Conservation (phyloP, 495 filamentous ascomycete genomes). For the Podospora conica region DNA sequence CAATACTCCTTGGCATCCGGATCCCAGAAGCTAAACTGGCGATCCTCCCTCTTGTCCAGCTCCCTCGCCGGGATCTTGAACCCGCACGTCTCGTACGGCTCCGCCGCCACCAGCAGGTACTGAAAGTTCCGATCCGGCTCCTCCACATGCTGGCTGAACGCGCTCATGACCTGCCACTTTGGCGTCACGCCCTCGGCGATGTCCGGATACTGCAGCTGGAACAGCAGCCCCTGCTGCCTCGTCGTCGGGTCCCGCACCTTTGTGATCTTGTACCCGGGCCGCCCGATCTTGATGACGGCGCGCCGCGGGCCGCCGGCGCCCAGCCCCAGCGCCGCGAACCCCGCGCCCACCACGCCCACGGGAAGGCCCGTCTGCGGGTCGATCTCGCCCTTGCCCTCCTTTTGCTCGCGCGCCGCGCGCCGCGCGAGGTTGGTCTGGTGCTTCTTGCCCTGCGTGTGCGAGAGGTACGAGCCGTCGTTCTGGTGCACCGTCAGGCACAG, state of each 20-base stretch:
- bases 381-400: conserved; percentile 65
- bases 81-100: conserved; percentile 94
- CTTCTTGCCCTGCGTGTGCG: conserved; percentile 97
- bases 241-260: conserved; percentile 89
- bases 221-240: conserved; percentile 80
- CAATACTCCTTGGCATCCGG: conserved; percentile 95
- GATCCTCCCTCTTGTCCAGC: conserved; percentile 76
- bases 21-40: conserved; percentile 94
- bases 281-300: conserved; percentile 94
- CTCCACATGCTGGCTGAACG: conserved; percentile 92
- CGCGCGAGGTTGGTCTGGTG: conserved; percentile 99
- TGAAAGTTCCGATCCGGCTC: conserved; percentile 90
- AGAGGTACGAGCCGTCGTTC: conserved; percentile 98
- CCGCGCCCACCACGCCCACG: conserved; percentile 67
- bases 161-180: conserved; percentile 92
- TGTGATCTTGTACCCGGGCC: conserved; percentile 96
- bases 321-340: conserved; percentile 42
- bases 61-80: conserved; percentile 96
- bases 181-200: conserved; percentile 70
- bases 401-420: conserved; percentile 86
- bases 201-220: conserved; percentile 94
- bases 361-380: conserved; percentile 71
- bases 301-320: conserved; percentile 54
- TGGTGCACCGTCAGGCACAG: conserved; percentile 99
- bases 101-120: conserved; percentile 90